phyloP scores from a whole-genome alignment of 129 eudicot species.

The Flaveria ramosissima region DNA sequence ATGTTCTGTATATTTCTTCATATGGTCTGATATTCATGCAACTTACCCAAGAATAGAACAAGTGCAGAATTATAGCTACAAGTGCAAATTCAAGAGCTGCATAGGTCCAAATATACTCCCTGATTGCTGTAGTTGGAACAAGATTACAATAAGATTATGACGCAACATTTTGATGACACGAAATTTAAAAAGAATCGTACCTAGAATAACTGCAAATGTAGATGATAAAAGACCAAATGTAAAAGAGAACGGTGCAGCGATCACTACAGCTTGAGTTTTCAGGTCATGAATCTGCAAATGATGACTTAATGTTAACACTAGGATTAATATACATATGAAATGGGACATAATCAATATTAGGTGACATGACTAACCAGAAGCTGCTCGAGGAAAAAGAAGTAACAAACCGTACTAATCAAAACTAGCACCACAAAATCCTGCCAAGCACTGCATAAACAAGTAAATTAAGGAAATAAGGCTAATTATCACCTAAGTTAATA shows the following conservation, averaged over 20 bases:
- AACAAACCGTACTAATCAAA: slow-evolving; percentile 83
- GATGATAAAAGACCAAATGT: slow-evolving; percentile 74
- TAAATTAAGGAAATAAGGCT: slow-evolving; percentile 7
- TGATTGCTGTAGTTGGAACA: slow-evolving; percentile 63
- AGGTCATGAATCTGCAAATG: slow-evolving; percentile 61
- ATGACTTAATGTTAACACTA: background rate
- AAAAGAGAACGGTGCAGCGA: slow-evolving; percentile 91
- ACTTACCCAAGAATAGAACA: slow-evolving; percentile 74
- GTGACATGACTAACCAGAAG: slow-evolving; percentile 58
- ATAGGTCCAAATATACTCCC: slow-evolving; percentile 83
- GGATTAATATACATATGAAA: background rate
- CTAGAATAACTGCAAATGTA: slow-evolving; percentile 66
- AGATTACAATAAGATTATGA: slow-evolving; percentile 14
- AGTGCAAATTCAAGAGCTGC: slow-evolving; percentile 95
- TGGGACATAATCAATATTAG: background rate
- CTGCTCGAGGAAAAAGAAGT: slow-evolving; percentile 96
- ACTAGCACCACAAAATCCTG: slow-evolving; percentile 98
- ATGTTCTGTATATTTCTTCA: background rate
- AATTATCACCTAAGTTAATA: background rate
- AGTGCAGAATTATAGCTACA: slow-evolving; percentile 64
- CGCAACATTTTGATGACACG: background rate
- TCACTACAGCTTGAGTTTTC: slow-evolving; percentile 66
- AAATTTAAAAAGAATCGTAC: slow-evolving; percentile 33
- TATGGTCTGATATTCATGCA: slow-evolving; percentile 13
- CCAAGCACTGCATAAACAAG: slow-evolving; percentile 71